These are phyloP conservation scores for Xanthoparmelia taractica DNA, from an alignment of 495 filamentous ascomycete genomes.

Conservation along the genomic window DNA sequence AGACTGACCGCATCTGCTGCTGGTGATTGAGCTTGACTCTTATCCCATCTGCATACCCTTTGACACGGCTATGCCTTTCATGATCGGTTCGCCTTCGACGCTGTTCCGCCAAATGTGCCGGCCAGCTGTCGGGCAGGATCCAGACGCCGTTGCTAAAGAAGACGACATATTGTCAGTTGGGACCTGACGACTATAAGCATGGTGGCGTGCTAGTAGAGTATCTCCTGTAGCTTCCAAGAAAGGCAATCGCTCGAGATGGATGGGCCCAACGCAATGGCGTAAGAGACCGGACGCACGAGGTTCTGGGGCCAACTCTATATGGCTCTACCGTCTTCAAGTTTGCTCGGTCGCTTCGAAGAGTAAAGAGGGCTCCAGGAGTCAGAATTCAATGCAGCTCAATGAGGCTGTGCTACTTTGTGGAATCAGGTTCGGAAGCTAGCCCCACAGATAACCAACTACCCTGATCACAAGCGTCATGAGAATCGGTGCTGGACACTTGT, in stretches of 20 bases:
- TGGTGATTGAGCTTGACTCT: not conserved
- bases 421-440: not conserved
- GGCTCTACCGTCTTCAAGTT: no score
- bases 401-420: not conserved
- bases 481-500: not conserved
- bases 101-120: not conserved
- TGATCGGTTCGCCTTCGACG: not conserved
- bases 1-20: conserved; percentile 22
- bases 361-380: not conserved
- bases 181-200: not conserved
- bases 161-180: not conserved
- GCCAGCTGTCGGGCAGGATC: not conserved
- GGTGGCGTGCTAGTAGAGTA: not conserved
- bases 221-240: not conserved
- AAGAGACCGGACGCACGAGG: no score
- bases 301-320: not conserved
- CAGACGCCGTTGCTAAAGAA: not conserved
- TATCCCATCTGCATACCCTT: not conserved
- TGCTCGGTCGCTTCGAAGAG: not conserved
- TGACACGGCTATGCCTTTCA: not conserved
- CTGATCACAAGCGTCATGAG: not conserved
- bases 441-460: no score
- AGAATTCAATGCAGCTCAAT: not conserved
- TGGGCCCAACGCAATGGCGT: no score
- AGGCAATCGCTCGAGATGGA: not conserved